These are phyloP conservation scores for Athelia sp. DNA, from an alignment of 1,284 basidiomycete genomes.

Conservation along the genomic window DNA sequence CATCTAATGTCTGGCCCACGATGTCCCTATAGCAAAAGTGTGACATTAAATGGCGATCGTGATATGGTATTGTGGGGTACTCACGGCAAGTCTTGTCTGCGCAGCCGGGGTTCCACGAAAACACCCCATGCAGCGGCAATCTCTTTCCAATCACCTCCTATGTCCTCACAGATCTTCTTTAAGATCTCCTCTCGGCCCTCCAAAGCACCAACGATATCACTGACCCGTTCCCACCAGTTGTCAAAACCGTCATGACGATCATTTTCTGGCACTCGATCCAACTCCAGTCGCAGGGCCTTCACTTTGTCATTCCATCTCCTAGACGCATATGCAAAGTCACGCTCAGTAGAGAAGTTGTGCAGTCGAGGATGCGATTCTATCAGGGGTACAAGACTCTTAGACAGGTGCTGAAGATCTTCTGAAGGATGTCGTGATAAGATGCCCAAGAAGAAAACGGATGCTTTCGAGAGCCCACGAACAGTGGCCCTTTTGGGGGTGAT, in stretches of 20 bases:
- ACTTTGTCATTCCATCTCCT: constrained; percentile 75
- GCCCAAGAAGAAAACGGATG: constrained; percentile 73
- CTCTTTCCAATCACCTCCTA: constrained; percentile 90
- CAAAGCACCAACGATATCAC: constrained; percentile 72
- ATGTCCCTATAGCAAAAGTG: constrained; percentile 46
- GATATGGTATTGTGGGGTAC: constrained; percentile 19
- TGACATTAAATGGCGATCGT: background rate
- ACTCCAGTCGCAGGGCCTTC: constrained; percentile 65
- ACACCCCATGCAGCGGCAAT: constrained; percentile 86
- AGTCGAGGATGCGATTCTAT: constrained; percentile 74
- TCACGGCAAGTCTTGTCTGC: constrained; percentile 82
- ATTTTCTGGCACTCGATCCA: constrained; percentile 65
- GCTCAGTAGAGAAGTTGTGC: constrained; percentile 62
- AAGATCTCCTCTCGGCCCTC: constrained; percentile 76
- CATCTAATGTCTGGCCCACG: constrained; percentile 59
- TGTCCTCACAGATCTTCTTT: constrained; percentile 64
- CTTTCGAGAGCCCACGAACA: constrained; percentile 75
- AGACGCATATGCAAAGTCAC: constrained; percentile 73
- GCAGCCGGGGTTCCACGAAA: constrained; percentile 78
- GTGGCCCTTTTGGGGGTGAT: too few relatives aligned
- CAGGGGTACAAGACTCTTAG: constrained; percentile 58
- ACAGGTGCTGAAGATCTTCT: constrained; percentile 56
- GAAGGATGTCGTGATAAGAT: constrained; percentile 70
- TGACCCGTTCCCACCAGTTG: constrained; percentile 76
- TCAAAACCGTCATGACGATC: constrained; percentile 63